Conservation (phyloP, 441 rosid species). For the Bruguiera hainesii region DNA sequence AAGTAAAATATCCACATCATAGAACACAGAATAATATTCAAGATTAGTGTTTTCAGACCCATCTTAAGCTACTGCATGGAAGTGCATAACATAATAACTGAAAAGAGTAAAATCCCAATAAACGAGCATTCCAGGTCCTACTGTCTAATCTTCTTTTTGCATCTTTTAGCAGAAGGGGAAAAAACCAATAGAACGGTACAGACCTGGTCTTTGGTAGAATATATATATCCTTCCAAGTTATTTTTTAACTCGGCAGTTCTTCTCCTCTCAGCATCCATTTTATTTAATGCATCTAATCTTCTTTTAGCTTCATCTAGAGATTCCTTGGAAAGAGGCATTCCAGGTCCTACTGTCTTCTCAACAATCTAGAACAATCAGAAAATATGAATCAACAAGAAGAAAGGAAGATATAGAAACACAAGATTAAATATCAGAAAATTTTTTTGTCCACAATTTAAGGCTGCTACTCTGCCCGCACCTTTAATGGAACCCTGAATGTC, state of each 20-base stretch:
- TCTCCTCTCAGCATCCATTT: constrained; percentile 70
- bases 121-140: constrained; percentile 73
- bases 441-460: not conserved
- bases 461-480: constrained; percentile 42
- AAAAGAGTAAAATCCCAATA: constrained; percentile 3
- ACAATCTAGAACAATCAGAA: constrained; percentile 46
- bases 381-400: constrained; percentile 5
- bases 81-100: not conserved
- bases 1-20: not conserved
- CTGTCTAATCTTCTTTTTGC: constrained; percentile 28
- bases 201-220: constrained; percentile 96
- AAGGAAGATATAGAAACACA: not conserved
- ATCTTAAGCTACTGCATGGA: too few species aligned
- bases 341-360: constrained; percentile 82
- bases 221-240: constrained; percentile 87
- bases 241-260: constrained; percentile 94
- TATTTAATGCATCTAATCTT: constrained; percentile 76
- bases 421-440: constrained; percentile 4
- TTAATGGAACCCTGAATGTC: constrained; percentile 77
- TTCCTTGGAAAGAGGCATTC: constrained; percentile 63
- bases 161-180: not conserved
- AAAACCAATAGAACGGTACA: constrained; percentile 16
- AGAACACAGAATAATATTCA: too few species aligned
- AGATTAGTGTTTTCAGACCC: too few species aligned
- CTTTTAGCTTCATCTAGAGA: constrained; percentile 59